Conservation (phyloP, 768 basidiomycete species). For the Russula brevipes region DNA sequence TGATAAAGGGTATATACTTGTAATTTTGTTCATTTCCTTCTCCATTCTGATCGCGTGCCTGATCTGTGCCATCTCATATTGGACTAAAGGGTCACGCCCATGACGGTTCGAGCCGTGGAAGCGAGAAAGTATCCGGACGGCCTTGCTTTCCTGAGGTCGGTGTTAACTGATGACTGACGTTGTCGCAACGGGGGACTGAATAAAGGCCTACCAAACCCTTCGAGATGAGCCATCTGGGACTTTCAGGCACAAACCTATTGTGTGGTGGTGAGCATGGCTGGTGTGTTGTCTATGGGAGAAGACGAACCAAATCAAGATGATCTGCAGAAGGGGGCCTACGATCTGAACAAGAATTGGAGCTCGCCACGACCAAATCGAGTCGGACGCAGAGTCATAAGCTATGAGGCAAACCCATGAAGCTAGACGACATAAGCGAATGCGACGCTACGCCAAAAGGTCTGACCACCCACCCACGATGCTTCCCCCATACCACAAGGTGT, state of each 20-base stretch:
- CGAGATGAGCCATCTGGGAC: conserved; percentile 60
- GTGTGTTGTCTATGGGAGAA: not conserved
- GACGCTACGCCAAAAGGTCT: conserved; percentile 28
- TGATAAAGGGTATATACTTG: conserved; percentile 36
- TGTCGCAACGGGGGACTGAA: not conserved
- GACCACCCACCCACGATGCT: conserved; percentile 48
- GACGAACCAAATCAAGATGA: conserved; percentile 47
- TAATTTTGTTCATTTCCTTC: conserved; percentile 46
- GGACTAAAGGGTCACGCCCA: conserved; percentile 52
- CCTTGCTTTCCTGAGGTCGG: conserved; percentile 46
- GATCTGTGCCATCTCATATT: conserved; percentile 58
- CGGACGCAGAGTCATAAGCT: conserved; percentile 32
- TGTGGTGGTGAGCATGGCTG: not conserved
- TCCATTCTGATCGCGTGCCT: conserved; percentile 62
- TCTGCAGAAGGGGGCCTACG: conserved; percentile 50
- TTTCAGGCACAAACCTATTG: conserved; percentile 59
- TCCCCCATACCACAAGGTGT: conserved; percentile 71
- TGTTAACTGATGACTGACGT: not conserved
- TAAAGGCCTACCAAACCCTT: conserved; percentile 45
- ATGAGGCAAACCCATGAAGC: conserved; percentile 47
- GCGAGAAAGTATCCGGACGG: conserved; percentile 55
- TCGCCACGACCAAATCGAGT: conserved; percentile 57
- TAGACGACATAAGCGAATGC: conserved; percentile 13
- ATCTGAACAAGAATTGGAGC: conserved; percentile 62
- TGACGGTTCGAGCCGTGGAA: conserved; percentile 65